A percentile compares a stretch with the other conserved stretches of the same genome.
Conservation (phyloP, 495 filamentous ascomycete species). For the Penicillium desertorum region DNA sequence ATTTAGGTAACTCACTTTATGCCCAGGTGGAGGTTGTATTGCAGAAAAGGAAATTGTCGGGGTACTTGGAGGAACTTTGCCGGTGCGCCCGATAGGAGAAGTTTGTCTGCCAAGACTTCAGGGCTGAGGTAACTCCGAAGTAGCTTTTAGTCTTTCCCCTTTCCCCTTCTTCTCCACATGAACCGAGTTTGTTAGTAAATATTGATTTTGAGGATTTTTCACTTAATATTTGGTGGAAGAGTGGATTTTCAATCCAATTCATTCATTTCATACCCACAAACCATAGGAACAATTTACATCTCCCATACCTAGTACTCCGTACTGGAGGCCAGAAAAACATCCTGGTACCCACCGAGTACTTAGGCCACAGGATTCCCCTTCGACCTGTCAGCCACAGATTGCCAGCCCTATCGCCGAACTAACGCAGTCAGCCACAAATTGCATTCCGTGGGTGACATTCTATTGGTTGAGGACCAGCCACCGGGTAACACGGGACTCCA, state of each 20-base stretch:
- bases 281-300: too few relatives aligned
- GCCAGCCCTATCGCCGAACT: conserved; percentile 26
- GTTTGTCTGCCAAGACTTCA: conserved; percentile 9
- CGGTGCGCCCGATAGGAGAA: conserved; percentile 3
- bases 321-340: not conserved
- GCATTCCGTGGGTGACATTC: not conserved
- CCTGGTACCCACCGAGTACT: not conserved
- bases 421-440: conserved; percentile 25
- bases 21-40: conserved; percentile 14
- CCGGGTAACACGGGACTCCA: conserved; percentile 5
- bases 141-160: conserved; percentile 6
- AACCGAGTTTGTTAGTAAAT: not conserved
- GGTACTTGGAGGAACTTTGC: conserved; percentile 8
- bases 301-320: not conserved
- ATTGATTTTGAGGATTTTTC: not conserved
- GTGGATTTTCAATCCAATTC: not conserved
- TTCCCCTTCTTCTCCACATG: conserved; percentile 8
- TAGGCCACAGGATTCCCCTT: not conserved
- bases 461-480: conserved; percentile 16
- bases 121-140: conserved; percentile 12
- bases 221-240: not conserved
- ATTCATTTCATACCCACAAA: not conserved
- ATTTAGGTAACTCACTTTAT: conserved; percentile 12
- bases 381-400: conserved; percentile 24
- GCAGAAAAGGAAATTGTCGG: conserved; percentile 9